These are phyloP conservation scores for Ophiocordyceps camponoti-rufipedis DNA, from an alignment of 2,329 filamentous ascomycete genomes.

Conservation along the genomic window DNA sequence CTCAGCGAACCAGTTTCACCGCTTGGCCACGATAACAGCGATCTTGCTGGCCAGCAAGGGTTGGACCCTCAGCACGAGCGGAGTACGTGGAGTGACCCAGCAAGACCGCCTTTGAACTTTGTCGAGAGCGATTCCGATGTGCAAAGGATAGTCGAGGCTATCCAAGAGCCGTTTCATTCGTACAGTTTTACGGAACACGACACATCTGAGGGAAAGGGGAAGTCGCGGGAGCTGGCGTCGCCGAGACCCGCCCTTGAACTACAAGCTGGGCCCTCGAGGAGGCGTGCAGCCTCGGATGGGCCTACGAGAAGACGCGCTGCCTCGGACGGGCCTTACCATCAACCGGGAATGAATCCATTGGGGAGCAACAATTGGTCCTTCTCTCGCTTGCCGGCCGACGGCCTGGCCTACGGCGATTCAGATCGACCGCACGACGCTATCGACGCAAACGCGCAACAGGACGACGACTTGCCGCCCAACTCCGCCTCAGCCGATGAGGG, in stretches of 20 bases:
- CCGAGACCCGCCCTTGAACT: neutral
- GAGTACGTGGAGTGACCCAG: neutral
- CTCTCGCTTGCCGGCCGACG: constrained; percentile 16
- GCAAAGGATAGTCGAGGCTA: neutral
- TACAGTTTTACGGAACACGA: neutral
- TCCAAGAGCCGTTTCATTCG: neutral
- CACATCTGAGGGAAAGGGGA: constrained; percentile 10
- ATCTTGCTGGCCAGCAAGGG: neutral
- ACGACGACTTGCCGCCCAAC: neutral
- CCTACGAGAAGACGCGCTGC: constrained; percentile 29
- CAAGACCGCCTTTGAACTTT: neutral
- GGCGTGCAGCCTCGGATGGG: constrained; percentile 1
- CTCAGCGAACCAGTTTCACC: too few species aligned
- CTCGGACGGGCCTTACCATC: constrained; percentile 35
- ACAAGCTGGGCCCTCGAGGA: constrained; percentile 2
- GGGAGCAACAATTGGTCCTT: constrained; percentile 46
- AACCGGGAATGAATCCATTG: constrained; percentile 28
- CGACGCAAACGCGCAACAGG: neutral
- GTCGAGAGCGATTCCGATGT: neutral
- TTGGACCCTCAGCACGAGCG: neutral
- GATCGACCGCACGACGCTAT: neutral
- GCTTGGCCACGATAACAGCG: too few species aligned
- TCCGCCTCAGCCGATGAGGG: neutral
- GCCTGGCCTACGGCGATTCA: constrained; percentile 1
- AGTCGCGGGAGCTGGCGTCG: constrained; percentile 1